A percentile compares a stretch with the other conserved stretches of the same genome.
Conservation (phyloP, 306 rosid genomes). For the cucumber (Cucumis sativus) region Cucumber_9930_V3 NC_026655.2:28825001-28825500, state of each 20-base stretch:
- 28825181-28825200: neutral
- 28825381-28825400: neutral
- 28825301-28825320: neutral
- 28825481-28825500: too few species aligned
- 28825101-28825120: too few species aligned
- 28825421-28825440: neutral
- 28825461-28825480: neutral
- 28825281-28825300: slow-evolving; percentile 14
- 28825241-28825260: neutral
- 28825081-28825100: too few species aligned
- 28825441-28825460: neutral
- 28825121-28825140: too few species aligned
- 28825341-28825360: neutral
- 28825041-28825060: neutral
- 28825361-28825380: neutral
- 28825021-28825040: neutral
- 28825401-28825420: neutral
- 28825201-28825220: neutral
- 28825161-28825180: neutral
- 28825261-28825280: slow-evolving; percentile 3
- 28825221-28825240: neutral
- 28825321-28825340: neutral
- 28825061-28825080: too few species aligned
- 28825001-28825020: neutral
- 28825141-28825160: too few species aligned